Evolutionary conservation across 164 flowering plant genomes (phyloP).

Genomic region (Nelumbo lutea): DNA sequence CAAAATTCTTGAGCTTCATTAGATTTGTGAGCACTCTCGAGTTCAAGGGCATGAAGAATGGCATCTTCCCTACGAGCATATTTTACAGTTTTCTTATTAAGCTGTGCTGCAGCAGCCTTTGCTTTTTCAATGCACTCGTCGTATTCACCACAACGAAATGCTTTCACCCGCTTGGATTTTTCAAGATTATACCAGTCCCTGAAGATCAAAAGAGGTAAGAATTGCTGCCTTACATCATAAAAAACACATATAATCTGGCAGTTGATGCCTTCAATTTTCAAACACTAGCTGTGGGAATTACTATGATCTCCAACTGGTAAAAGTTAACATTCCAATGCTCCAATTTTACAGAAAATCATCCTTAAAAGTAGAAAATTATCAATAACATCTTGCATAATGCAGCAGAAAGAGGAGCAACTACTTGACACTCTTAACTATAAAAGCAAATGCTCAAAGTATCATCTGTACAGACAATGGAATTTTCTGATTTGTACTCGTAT

Average conservation of each 20-base stretch:
- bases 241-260: not conserved
- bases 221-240: not conserved
- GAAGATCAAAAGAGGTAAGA: conserved; percentile 11
- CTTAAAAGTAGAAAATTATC: not conserved
- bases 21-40: conserved; percentile 44
- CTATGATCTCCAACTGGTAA: not conserved
- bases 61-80: conserved; percentile 92
- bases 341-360: not conserved
- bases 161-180: conserved; percentile 80
- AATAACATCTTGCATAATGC: not conserved
- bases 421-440: not conserved
- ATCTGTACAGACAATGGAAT: not conserved
- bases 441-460: not conserved
- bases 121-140: conserved; percentile 81
- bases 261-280: not conserved
- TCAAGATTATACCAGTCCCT: conserved; percentile 98
- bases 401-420: not conserved
- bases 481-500: not conserved
- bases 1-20: conserved; percentile 27
- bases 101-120: conserved; percentile 47
- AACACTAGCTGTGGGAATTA: not conserved
- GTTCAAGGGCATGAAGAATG: conserved; percentile 80
- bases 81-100: conserved; percentile 56
- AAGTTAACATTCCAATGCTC: not conserved
- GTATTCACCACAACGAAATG: conserved; percentile 90